Base-by-base conservation (phyloP, 306 rosid genomes). In the Lathyrus sativus region DNA sequence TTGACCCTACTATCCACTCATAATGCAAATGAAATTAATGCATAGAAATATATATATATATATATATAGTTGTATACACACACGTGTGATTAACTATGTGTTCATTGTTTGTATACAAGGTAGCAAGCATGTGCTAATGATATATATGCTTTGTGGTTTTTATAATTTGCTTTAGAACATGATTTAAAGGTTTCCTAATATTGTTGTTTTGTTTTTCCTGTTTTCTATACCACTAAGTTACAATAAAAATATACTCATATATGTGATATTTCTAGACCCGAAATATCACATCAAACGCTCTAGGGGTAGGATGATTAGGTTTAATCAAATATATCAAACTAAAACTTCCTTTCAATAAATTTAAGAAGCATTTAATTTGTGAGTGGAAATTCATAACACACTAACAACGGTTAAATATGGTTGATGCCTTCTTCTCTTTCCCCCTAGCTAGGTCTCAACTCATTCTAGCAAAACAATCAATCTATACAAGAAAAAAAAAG, bases 381-480 rank as follows among this genome's bases (percentile, higher is more conserved):
- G 74, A 83, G 91, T 78, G 92, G 90, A 79, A 74, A 45, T 67
- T 86, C 80, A 70, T 71, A 70, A 75, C 74, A 81, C 89, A 83
- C 89, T 74, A 76, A 77, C 74, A 49, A 80, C 56, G 78, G 88
- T 83, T 81, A 86, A 76, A 79, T 72, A 71, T 54, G 80, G 76
- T 67, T 83, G 81, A 78, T 73, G 73, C 84, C 46, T 38, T 73
- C 64, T 51, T 38, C 63, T 56, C 18, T 38, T 19, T 73, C 67
- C 17, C 42, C 68, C 1, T 11, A 53, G 59, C 26, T 67, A 51
- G 13, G 49, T 72, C 55, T 45, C 26, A 65, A 3, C 70, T 68
- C 76, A 65, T 51, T 76, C 73, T 43, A 73, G 65, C 69, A 71
- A 73, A 61, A 68, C 75, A 76, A 77, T 78, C 62, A 73, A 69